A percentile compares a stretch with the other conserved stretches of the same genome.
These are phyloP conservation scores for cucumber (Cucumis sativus) DNA, from an alignment of 306 rosid species.

Conservation along the genomic window Cucumber_9930_V3 NC_026660.2:334501-335000, in stretches of 20 bases:
- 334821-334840: neutral
- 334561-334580: neutral
- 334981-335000: neutral
- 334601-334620: neutral
- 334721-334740: neutral
- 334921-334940: neutral
- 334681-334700: neutral
- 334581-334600: neutral
- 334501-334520: conserved; percentile 5
- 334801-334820: neutral
- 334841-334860: neutral
- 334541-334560: neutral
- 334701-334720: neutral
- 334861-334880: neutral
- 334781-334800: neutral
- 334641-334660: neutral
- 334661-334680: neutral
- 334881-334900: neutral
- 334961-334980: neutral
- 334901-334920: neutral
- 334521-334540: conserved; percentile 4
- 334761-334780: neutral
- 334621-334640: neutral
- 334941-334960: neutral
- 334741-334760: neutral